A percentile compares a stretch with the other conserved stretches of the same genome.
Evolutionary conservation across 2,329 filamentous ascomycete species (phyloP).

Genomic region (Alternaria panax): DNA sequence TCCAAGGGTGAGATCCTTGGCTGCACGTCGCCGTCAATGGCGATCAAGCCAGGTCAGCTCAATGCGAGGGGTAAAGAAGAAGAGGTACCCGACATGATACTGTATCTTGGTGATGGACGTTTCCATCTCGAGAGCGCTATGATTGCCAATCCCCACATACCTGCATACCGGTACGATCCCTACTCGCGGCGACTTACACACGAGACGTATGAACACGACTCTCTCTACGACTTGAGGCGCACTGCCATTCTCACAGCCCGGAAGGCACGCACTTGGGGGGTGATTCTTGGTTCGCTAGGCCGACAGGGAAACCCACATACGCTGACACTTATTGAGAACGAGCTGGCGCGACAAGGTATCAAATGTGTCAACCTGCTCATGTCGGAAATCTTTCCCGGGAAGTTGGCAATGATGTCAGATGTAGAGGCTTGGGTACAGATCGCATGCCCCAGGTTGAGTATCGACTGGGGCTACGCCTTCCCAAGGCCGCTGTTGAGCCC

Average conservation of each 20-base stretch:
- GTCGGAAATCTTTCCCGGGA: constrained; percentile 95
- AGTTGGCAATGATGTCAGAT: constrained; percentile 88
- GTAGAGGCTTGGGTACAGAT: constrained; percentile 99
- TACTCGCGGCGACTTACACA: constrained; percentile 91
- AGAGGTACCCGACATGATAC: constrained; percentile 69
- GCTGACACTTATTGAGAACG: constrained; percentile 82
- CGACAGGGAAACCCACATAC: constrained; percentile 96
- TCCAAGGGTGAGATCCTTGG: constrained; percentile 96
- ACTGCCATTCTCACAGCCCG: constrained; percentile 79
- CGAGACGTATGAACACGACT: constrained; percentile 89
- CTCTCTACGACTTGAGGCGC: constrained; percentile 83
- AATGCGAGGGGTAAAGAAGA: constrained; percentile 57
- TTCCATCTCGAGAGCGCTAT: constrained; percentile 98
- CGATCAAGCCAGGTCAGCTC: constrained; percentile 44
- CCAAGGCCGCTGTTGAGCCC: constrained; percentile 86
- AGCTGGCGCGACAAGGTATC: constrained; percentile 74
- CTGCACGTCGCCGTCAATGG: constrained; percentile 80
- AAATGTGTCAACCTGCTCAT: constrained; percentile 86
- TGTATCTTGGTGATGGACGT: constrained; percentile 90
- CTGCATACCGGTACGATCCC: constrained; percentile 95
- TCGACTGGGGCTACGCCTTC: constrained; percentile 99
- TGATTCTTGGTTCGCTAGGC: constrained; percentile 91
- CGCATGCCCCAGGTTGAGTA: constrained; percentile 93
- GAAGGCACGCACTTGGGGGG: constrained; percentile 85
- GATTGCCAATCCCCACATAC: constrained; percentile 93